A percentile compares a stretch with the other conserved stretches of the same genome.
Evolutionary conservation across 805 yeast genomes (phyloP).

Genomic region (Saturnispora serradocipensis): DNA sequence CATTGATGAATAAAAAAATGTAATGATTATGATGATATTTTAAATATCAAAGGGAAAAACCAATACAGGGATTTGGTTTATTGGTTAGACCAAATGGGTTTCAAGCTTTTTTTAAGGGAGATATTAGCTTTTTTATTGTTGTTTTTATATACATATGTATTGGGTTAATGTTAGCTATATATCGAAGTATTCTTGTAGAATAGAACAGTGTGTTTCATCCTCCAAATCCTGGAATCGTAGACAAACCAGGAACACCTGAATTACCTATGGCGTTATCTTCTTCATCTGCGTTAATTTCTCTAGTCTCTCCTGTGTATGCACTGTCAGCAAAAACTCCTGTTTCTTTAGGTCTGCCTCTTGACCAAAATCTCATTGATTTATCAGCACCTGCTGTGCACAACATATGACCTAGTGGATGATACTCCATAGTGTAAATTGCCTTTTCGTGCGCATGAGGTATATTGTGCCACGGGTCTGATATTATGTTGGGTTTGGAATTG

Average conservation of each 20-base stretch:
- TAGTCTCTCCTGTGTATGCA: conserved; percentile 47
- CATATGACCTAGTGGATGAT: conserved; percentile 91
- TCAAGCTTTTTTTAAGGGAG: neutral
- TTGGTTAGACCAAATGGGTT: neutral
- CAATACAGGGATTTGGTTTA: neutral
- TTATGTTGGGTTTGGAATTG: neutral
- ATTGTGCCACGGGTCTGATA: conserved; percentile 30
- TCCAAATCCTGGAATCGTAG: neutral
- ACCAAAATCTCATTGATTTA: conserved; percentile 89
- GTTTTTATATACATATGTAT: neutral
- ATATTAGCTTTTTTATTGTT: neutral
- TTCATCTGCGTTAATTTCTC: conserved; percentile 19
- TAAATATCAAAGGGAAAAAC: neutral
- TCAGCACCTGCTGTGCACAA: conserved; percentile 91
- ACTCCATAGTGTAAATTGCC: conserved; percentile 81
- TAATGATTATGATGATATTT: neutral
- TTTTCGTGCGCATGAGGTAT: conserved; percentile 94
- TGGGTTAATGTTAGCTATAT: neutral
- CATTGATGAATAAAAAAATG: neutral
- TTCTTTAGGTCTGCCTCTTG: conserved; percentile 85
- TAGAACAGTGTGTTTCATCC: neutral
- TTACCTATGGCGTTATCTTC: neutral
- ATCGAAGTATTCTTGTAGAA: neutral
- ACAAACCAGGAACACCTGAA: neutral
- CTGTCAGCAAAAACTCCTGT: conserved; percentile 74